These are phyloP conservation scores for Lipomyces mesembrius DNA, from an alignment of 805 yeast species.

Conservation along the genomic window DNA sequence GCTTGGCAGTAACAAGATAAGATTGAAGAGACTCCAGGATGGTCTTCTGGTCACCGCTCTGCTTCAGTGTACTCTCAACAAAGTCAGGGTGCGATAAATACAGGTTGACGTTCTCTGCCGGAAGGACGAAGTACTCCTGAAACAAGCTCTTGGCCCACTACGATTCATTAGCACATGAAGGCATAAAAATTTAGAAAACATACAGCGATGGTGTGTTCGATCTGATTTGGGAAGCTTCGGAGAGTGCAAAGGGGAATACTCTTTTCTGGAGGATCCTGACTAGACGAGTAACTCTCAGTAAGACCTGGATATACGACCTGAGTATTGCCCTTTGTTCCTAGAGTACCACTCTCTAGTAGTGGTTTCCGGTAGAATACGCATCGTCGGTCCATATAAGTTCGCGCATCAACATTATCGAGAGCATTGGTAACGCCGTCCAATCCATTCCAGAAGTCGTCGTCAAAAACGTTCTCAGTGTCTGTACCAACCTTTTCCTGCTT, in stretches of 20 bases:
- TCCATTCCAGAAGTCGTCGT: conserved; percentile 81
- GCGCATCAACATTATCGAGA: conserved; percentile 94
- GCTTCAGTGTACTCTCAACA: conserved; percentile 88
- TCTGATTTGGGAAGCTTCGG: conserved; percentile 96
- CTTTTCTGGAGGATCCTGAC: conserved; percentile 98
- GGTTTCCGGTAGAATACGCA: conserved; percentile 93
- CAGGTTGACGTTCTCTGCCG: conserved; percentile 91
- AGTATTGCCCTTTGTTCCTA: conserved; percentile 98
- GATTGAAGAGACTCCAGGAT: conserved; percentile 75
- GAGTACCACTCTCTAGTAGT: conserved; percentile 91
- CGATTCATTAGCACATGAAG: background rate
- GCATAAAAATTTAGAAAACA: background rate
- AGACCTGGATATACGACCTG: conserved; percentile 93
- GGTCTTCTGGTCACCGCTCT: conserved; percentile 88
- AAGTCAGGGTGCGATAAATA: conserved; percentile 90
- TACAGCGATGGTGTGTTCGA: conserved; percentile 93
- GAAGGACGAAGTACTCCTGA: conserved; percentile 86
- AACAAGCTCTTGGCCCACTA: conserved; percentile 92
- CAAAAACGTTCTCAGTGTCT: conserved; percentile 86
- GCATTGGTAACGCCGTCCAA: conserved; percentile 95
- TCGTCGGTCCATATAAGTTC: conserved; percentile 96
- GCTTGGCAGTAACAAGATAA: conserved; percentile 76
- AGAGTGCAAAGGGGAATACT: conserved; percentile 96
- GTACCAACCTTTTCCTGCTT: conserved; percentile 87
- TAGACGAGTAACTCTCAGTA: conserved; percentile 94